phyloP scores from a whole-genome alignment of 331 rosid species.

The Quercus lobata region DNA sequence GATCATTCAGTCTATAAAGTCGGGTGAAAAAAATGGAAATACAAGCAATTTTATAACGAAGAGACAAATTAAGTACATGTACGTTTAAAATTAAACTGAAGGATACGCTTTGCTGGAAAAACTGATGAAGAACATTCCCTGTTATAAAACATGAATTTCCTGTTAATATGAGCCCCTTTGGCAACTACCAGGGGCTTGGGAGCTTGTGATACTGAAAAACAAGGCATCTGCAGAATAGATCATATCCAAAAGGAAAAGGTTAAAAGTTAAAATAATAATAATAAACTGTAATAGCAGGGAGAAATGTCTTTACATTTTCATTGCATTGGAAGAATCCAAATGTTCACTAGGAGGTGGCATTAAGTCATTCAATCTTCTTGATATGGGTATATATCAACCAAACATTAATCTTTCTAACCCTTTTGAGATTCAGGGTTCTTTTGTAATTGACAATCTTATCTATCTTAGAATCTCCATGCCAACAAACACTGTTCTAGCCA shows the following conservation, averaged over 20 bases:
- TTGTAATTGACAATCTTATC: too few relatives aligned
- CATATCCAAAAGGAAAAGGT: constrained; percentile 1
- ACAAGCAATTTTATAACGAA: background rate
- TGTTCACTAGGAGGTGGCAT: background rate
- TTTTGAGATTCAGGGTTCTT: too few relatives aligned
- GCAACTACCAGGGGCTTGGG: constrained; percentile 22
- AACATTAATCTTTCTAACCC: background rate
- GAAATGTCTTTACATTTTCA: background rate
- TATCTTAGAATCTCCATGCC: too few relatives aligned
- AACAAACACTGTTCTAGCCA: too few relatives aligned
- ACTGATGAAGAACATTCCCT: constrained; percentile 40
- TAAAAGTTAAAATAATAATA: background rate
- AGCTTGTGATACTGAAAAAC: constrained; percentile 42
- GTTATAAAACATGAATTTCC: constrained; percentile 54
- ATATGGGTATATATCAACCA: background rate
- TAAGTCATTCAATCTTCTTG: background rate
- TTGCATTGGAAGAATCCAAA: background rate
- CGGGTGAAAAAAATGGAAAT: background rate
- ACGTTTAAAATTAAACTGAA: constrained; percentile 1
- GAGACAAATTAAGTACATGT: background rate
- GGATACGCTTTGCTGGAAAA: constrained; percentile 70
- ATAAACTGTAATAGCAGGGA: constrained; percentile 7
- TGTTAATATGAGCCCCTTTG: constrained; percentile 47
- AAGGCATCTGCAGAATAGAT: constrained; percentile 40
- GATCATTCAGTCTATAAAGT: background rate